Conservation (phyloP, 2,329 filamentous ascomycete genomes). For the Clarireedia homoeocarpa region DNA sequence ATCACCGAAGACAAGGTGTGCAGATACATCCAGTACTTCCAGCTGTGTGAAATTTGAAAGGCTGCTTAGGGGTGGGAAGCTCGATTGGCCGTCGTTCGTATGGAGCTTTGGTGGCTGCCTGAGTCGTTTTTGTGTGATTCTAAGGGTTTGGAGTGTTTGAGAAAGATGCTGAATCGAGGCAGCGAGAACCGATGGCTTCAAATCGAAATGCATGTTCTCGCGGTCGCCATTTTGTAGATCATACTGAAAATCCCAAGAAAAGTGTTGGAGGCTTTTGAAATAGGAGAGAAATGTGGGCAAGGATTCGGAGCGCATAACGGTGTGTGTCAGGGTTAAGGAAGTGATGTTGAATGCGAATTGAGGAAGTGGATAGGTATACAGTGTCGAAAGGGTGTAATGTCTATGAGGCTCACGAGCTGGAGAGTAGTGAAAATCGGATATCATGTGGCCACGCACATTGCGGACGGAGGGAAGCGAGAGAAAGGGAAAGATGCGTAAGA, state of each 20-base stretch:
- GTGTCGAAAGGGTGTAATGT: not conserved
- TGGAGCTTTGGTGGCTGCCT: not conserved
- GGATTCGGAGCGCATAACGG: not conserved
- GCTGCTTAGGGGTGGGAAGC: not conserved
- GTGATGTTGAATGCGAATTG: conserved; percentile 2
- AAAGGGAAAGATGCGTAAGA: conserved; percentile 1
- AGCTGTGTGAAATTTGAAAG: not conserved
- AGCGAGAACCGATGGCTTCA: not conserved
- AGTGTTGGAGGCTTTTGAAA: not conserved
- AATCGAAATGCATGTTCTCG: not conserved
- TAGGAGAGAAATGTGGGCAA: not conserved
- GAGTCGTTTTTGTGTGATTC: not conserved
- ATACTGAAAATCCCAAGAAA: not conserved
- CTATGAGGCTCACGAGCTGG: not conserved
- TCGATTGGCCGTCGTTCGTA: not conserved
- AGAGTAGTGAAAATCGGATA: not conserved
- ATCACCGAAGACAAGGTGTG: not conserved
- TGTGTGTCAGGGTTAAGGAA: not conserved
- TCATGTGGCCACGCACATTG: not conserved
- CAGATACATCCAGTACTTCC: not conserved
- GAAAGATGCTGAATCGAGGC: not conserved
- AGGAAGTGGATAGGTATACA: not conserved
- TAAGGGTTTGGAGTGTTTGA: not conserved
- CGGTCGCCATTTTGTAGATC: not conserved
- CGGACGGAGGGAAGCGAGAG: not conserved